Evolutionary conservation across 129 eudicot genomes (phyloP).

Genomic region (Smallanthus sonchifolius): DNA sequence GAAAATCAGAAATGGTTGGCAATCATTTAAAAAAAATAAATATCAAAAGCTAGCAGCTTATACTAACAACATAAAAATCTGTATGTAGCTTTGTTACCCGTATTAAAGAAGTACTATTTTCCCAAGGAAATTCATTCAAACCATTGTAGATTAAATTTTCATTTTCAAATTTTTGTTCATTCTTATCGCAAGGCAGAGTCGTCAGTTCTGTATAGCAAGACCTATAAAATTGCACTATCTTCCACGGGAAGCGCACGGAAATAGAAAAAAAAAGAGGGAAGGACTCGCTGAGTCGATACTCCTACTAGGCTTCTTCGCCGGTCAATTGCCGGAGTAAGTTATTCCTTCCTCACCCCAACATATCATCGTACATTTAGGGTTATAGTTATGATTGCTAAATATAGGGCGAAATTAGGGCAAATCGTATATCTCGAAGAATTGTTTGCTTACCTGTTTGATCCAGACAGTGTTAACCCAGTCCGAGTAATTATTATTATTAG

Average conservation of each 20-base stretch:
- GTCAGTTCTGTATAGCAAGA: too few species aligned
- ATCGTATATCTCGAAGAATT: neutral
- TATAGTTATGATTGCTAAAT: neutral
- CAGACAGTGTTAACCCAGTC: neutral
- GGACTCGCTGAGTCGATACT: neutral
- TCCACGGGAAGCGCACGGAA: neutral
- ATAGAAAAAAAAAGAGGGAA: slow-evolving; percentile 1
- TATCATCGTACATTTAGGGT: neutral
- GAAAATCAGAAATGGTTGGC: too few species aligned
- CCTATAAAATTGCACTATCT: too few species aligned
- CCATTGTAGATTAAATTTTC: too few species aligned
- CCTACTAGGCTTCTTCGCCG: neutral
- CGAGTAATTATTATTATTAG: neutral
- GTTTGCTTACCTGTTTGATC: slow-evolving; percentile 4
- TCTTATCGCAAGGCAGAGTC: too few species aligned
- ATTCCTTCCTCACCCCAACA: neutral
- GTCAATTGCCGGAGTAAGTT: slow-evolving; percentile 5
- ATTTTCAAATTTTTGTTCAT: too few species aligned
- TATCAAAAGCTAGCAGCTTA: too few species aligned
- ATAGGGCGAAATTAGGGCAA: slow-evolving; percentile 10
- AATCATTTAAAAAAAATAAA: too few species aligned
- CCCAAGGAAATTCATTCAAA: too few species aligned
- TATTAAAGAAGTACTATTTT: too few species aligned
- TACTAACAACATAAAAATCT: too few species aligned
- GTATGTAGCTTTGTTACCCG: too few species aligned